Evolutionary conservation across 129 eudicot genomes (phyloP), one percentile per base, ranked within the genome.

Genomic region (sunflower (Helianthus annuus)): DNA sequence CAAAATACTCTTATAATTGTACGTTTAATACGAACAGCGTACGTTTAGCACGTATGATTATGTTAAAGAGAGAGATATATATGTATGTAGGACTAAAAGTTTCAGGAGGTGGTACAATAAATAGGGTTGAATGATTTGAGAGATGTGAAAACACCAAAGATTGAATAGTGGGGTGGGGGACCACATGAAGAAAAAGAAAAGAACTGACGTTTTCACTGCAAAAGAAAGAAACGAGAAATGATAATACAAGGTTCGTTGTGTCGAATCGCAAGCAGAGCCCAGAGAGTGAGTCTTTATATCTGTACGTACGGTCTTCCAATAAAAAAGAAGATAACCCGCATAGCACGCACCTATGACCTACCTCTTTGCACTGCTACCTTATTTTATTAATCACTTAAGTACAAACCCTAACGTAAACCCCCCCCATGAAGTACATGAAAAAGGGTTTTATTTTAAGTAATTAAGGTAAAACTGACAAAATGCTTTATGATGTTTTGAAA

Each of bases 101-200:
- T 39, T 8, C 46, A 6, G 45, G 7, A 48, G 3, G 12, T 13
- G 15, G n/a, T 1, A 32, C 29, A 9, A 14, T 42, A 49, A 9
- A 14, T 42, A 49, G 48, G 15, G 27, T 54, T 14, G 80, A 71
- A 64, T 52, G 83, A 69, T 78, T 73, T 40, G 61, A 40, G 52
- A 74, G 83, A 83, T 83, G 81, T 83, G 86, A 83, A 73, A 78
- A 70, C 80, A 83, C 86, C 40, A 29, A 64, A 72, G 68, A 55
- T 54, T 48, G 74, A 12, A 54, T 4, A 14, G 36, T 39, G 11
- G 11, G 40, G 59, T 45, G 52, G 79, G 52, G 79, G 84, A 68
- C 24, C 80, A 66, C 69, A 19, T 0, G 2, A 36, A 67, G 74
- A 59, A 66, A 64, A 19, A 67, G 75, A 66, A 39, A 34, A 76